These are phyloP conservation scores for Fusarium fujikuroi DNA, from an alignment of 2,329 filamentous ascomycete genomes.

Conservation along the genomic window DNA sequence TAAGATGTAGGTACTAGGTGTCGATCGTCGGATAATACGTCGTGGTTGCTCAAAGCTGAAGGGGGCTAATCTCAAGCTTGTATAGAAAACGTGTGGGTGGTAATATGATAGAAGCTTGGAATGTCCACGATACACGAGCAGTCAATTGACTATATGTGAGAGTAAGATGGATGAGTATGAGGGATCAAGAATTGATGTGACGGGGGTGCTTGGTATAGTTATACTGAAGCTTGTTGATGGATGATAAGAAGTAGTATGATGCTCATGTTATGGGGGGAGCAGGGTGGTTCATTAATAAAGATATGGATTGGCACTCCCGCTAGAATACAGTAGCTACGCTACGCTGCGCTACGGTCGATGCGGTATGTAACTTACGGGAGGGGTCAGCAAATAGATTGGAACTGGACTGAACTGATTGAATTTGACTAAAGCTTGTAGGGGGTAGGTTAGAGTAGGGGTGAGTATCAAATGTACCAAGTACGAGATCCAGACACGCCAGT, in stretches of 20 bases:
- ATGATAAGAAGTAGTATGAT: constrained; percentile 30
- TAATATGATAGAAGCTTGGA: constrained; percentile 33
- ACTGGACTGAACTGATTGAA: background rate
- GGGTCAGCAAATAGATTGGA: constrained; percentile 43
- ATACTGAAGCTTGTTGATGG: constrained; percentile 13
- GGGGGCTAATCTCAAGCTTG: constrained; percentile 38
- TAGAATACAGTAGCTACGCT: background rate
- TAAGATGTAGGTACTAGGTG: constrained; percentile 30
- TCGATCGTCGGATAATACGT: constrained; percentile 26
- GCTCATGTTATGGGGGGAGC: constrained; percentile 24
- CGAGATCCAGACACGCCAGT: constrained; percentile 31
- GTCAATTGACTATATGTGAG: constrained; percentile 6
- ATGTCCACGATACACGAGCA: constrained; percentile 13
- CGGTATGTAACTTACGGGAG: constrained; percentile 28
- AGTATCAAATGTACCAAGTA: constrained; percentile 33
- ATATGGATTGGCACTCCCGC: constrained; percentile 14
- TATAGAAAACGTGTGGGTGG: constrained; percentile 37
- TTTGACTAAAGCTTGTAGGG: constrained; percentile 10
- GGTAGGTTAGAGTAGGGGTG: constrained; percentile 1
- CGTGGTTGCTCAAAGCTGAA: constrained; percentile 27
- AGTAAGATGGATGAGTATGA: constrained; percentile 2
- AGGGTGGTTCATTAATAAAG: constrained; percentile 40
- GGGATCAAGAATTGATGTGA: background rate
- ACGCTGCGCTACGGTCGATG: background rate
- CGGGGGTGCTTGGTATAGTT: constrained; percentile 26